Evolutionary conservation across 139 green algal genomes (phyloP).

Genomic region (Asterochloris erici): DNA sequence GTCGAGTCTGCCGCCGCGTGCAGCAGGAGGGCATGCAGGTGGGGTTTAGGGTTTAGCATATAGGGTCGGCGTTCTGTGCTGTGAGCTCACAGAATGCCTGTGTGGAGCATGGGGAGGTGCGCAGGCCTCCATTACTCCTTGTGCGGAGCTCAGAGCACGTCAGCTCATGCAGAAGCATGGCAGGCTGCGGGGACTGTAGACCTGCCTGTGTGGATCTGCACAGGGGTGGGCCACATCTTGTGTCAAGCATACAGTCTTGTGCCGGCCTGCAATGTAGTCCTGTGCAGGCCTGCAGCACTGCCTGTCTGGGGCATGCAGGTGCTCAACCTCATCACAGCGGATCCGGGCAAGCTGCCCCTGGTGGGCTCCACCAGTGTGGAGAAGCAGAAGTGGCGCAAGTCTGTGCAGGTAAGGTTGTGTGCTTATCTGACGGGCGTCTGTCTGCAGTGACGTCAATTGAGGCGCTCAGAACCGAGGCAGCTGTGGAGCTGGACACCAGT

Average conservation of each 20-base stretch:
- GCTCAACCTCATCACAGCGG: constrained; percentile 15
- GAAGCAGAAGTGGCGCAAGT: constrained; percentile 1
- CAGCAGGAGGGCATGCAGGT: constrained; percentile 22
- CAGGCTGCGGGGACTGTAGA: not conserved
- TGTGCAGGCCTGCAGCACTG: not conserved
- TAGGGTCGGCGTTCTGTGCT: not conserved
- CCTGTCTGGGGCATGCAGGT: not conserved
- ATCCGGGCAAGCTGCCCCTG: not conserved
- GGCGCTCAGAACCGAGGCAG: not conserved
- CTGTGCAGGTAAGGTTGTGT: not conserved
- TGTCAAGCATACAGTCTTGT: not conserved
- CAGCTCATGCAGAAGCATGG: not conserved
- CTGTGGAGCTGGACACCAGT: not conserved
- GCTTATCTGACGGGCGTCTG: not conserved
- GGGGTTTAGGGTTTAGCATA: not conserved
- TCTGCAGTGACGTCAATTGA: not conserved
- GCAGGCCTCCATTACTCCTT: not conserved
- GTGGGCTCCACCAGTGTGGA: not conserved
- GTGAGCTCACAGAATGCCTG: too few species aligned
- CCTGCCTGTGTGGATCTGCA: not conserved
- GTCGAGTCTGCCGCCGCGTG: constrained; percentile 11
- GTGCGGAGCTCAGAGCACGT: not conserved
- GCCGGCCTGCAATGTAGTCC: not conserved
- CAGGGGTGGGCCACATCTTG: not conserved
- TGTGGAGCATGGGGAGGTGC: too few species aligned